Evolutionary conservation across 2,329 filamentous ascomycete species (phyloP), one percentile per base, ranked within the genome.

Genomic region (Davidsoniella neocaledoniae): DNA sequence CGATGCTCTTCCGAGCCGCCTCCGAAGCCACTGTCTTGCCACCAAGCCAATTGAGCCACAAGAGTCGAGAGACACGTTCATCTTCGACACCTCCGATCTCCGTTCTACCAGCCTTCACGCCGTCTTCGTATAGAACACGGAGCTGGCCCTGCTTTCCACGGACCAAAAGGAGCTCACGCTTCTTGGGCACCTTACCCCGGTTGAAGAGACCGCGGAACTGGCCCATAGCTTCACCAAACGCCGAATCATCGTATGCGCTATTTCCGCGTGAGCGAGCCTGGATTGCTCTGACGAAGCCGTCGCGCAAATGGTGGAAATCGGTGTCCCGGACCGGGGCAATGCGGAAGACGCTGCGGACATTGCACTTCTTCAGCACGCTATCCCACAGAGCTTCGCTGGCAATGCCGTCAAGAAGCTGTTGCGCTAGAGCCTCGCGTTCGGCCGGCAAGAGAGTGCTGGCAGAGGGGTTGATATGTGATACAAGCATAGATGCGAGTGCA

Each of bases 261-360:
- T 43, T 41, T 10, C 29, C 43, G 55, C 79, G 72, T 2, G 82
- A 81, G 33, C 83, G 77, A 7, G 76, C 81, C 49, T 84, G 83
- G 55, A 98, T 82, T 19, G 85, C 83, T 5, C 87, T 77, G 53
- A 95, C 85, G 68, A 88, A 93, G 1, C 85, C 91, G 61, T 98
- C 91, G 39, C 90, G 77, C 54, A 98, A 65, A 63, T 98, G 91
- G 56, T 81, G 78, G 64, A 95, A 96, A 64, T 96, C 88, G 16
- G 91, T 98, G 64, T 93, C 87, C 37, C 86, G 74, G n/a, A 86
- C 87, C 0, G 91, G 91, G 2, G 90, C 79, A 55, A 98, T 82
- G 43, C 90, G 76, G 66, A 94, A 79, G 0, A 81, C 76, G 23
- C 80, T 90, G 49, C 86, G 71, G n/a, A 90, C 76, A 0, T 77